Evolutionary conservation across 768 basidiomycete genomes (phyloP), one percentile per base, ranked within the genome.

Genomic region (Lactifluus subvellereus): DNA sequence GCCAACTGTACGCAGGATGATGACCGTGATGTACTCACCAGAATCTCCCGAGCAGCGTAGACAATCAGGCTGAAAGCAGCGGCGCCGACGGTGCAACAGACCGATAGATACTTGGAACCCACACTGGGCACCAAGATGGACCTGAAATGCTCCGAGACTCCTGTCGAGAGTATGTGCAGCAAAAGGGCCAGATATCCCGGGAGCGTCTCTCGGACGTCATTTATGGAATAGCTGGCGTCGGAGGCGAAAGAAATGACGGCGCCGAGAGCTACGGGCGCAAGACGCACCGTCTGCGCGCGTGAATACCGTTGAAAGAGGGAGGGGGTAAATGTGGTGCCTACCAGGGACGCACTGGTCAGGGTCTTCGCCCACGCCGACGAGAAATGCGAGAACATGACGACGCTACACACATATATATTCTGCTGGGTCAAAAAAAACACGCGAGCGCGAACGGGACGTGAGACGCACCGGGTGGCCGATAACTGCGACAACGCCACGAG

Each of bases 401-500:
- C 85, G 55, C 90, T 92, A 60, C 3, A 66, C 6, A 18, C 16
- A 18, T 16, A 40, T 38, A 8, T 6, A 18, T 5, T 6, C 16
- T 10, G 35, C 35, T 6, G 11, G 37, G 58, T 30, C 58, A 40
- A 67, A 50, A 50, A 48, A 49, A 42, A 35, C 40, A 38, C 53
- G 37, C 40, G n/a, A 20, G 18, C 13, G 13, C 32, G 1, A 40
- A 45, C 5, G 42, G 42, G 27, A n/a, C 33, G 27, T 6, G 13
- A 6, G 32, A 69, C 81, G 56, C 71, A 89, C 90, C 87, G 83
- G 62, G 80, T 77, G 2, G 87, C 80, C 47, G 90, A 79, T 22
- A 91, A 75, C 50, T 87, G 79, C 68, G 83, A 86, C 57, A 92
- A 74, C 18, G 88, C 87, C 3, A 83, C 84, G 69, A 88, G 82